Conservation (phyloP, 2,329 filamentous ascomycete species). For the Fusarium decemcellulare region DNA sequence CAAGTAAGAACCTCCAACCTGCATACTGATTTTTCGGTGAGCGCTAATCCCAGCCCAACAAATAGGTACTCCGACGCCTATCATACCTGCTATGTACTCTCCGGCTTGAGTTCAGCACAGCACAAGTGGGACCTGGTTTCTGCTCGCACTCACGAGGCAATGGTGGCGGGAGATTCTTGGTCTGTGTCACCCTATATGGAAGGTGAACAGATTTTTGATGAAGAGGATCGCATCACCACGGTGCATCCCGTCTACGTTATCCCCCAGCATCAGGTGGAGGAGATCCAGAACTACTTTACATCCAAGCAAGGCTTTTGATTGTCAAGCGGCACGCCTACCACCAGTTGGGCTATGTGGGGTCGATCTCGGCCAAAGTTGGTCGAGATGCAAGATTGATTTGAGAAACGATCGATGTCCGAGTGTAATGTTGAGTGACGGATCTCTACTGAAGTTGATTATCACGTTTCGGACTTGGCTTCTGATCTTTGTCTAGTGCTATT, state of each 20-base stretch:
- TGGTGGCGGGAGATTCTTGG: constrained; percentile 60
- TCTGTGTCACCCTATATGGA: constrained; percentile 64
- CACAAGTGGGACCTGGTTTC: constrained; percentile 70
- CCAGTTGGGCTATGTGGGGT: constrained; percentile 10
- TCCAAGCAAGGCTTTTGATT: constrained; percentile 70
- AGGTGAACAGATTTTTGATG: constrained; percentile 76
- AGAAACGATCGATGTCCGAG: constrained; percentile 23
- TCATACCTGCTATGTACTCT: constrained; percentile 92
- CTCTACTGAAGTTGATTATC: neutral
- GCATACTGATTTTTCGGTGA: constrained; percentile 29
- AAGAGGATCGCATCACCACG: constrained; percentile 76
- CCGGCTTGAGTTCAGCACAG: constrained; percentile 87
- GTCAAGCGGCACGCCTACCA: constrained; percentile 5
- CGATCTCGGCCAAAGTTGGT: neutral
- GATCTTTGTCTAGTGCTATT: neutral
- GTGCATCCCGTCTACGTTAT: constrained; percentile 91
- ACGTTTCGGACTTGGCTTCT: neutral
- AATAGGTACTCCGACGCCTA: constrained; percentile 85
- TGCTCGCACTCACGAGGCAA: constrained; percentile 50
- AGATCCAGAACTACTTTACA: constrained; percentile 75
- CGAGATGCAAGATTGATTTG: constrained; percentile 6
- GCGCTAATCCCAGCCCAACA: constrained; percentile 37
- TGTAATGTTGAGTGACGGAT: constrained; percentile 6
- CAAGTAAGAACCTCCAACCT: constrained; percentile 70
- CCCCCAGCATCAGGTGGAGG: constrained; percentile 77